Conservation (phyloP, 257 asterid genomes). For the Solanum paucissectum region DNA sequence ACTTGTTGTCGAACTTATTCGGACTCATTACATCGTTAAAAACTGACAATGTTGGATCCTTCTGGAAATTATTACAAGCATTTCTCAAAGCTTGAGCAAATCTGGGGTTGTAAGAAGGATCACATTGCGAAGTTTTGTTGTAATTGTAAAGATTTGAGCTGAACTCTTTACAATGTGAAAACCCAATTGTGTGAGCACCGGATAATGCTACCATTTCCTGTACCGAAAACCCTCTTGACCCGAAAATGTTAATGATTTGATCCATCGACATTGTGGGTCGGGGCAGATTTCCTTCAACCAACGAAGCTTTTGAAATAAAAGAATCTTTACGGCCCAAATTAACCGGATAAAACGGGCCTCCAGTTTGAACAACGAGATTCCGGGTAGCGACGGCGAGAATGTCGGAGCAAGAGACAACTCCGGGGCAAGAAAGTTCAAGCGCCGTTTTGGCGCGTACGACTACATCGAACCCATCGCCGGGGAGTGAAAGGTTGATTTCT, state of each 20-base stretch:
- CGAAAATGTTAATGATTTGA: slow-evolving; percentile 46
- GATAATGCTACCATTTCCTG: slow-evolving; percentile 82
- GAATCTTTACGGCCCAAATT: slow-evolving; percentile 64
- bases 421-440: slow-evolving; percentile 78
- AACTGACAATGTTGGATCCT: slow-evolving; percentile 66
- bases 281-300: slow-evolving; percentile 67
- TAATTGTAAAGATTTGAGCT: slow-evolving; percentile 53
- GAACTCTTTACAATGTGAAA: slow-evolving; percentile 88
- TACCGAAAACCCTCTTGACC: slow-evolving; percentile 40
- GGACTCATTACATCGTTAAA: slow-evolving; percentile 75
- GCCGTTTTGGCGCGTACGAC: slow-evolving; percentile 80
- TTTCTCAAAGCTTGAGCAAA: slow-evolving; percentile 45
- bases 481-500: slow-evolving; percentile 84
- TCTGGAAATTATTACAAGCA: slow-evolving; percentile 51
- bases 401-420: slow-evolving; percentile 84
- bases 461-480: slow-evolving; percentile 94
- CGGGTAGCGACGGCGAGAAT: slow-evolving; percentile 77
- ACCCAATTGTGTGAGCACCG: slow-evolving; percentile 96
- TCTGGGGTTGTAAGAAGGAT: slow-evolving; percentile 58
- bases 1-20: slow-evolving; percentile 57
- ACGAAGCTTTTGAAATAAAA: slow-evolving; percentile 25
- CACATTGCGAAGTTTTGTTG: slow-evolving; percentile 36
- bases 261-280: slow-evolving; percentile 52
- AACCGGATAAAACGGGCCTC: slow-evolving; percentile 75
- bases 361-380: slow-evolving; percentile 68